Conservation (phyloP, 2,329 filamentous ascomycete species). For the Apiospora sp. region DNA sequence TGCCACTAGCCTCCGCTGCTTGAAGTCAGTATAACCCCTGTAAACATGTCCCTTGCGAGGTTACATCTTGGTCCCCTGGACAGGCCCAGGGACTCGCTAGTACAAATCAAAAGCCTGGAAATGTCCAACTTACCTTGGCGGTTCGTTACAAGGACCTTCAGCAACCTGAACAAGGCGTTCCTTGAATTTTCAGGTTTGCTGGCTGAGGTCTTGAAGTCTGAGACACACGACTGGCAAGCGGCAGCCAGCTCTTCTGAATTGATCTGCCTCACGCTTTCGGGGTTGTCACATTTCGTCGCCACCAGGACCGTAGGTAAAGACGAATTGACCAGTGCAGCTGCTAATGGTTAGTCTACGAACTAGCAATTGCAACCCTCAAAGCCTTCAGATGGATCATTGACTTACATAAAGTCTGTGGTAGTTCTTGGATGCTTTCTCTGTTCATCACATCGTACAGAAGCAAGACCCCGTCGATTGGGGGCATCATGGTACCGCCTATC, state of each 20-base stretch:
- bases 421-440: conserved; percentile 74
- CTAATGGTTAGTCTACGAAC: conserved; percentile 32
- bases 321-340: conserved; percentile 78
- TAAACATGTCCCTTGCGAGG: not conserved
- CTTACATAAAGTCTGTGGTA: conserved; percentile 83
- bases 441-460: conserved; percentile 89
- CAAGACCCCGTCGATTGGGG: conserved; percentile 82
- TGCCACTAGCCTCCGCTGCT: conserved; percentile 50
- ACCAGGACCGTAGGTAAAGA: conserved; percentile 81
- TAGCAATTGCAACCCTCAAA: not conserved
- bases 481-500: conserved; percentile 74
- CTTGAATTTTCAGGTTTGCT: conserved; percentile 76
- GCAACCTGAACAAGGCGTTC: conserved; percentile 77
- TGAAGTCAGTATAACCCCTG: not conserved
- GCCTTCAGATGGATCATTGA: conserved; percentile 36
- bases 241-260: conserved; percentile 70
- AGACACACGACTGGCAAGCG: conserved; percentile 74
- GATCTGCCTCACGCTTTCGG: conserved; percentile 73
- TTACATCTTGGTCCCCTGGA: not conserved
- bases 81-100: not conserved
- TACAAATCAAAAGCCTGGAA: not conserved
- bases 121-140: conserved; percentile 69
- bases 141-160: conserved; percentile 73
- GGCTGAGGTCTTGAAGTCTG: conserved; percentile 76
- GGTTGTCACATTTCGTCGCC: conserved; percentile 88